Evolutionary conservation across 2,329 filamentous ascomycete species (phyloP).

Genomic region (Cercospora janseana): DNA sequence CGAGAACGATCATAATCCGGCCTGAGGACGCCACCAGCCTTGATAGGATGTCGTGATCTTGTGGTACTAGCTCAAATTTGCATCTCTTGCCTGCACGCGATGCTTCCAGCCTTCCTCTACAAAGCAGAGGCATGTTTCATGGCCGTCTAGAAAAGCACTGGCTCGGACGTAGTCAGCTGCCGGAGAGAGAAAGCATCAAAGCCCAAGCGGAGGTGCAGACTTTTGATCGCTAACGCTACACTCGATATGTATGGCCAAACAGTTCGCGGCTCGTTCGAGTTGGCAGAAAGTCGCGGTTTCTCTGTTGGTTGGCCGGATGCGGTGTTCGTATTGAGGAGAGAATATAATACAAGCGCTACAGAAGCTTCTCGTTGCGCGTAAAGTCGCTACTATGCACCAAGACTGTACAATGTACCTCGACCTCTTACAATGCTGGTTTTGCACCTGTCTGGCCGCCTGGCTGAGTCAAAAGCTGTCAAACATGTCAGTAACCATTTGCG

Average conservation of each 20-base stretch:
- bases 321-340: slow-evolving; percentile 26
- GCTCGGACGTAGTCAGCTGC: too few species aligned
- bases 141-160: too few species aligned
- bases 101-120: too few species aligned
- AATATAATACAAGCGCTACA: slow-evolving; percentile 29
- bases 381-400: slow-evolving; percentile 8
- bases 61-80: too few species aligned
- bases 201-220: too few species aligned
- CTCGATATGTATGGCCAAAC: neutral
- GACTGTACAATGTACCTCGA: slow-evolving; percentile 12
- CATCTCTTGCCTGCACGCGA: too few species aligned
- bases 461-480: slow-evolving; percentile 30
- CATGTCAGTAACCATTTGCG: slow-evolving; percentile 16
- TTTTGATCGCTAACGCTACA: too few species aligned
- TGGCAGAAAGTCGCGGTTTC: neutral
- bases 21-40: too few species aligned
- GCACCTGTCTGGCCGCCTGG: slow-evolving; percentile 25
- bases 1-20: too few species aligned
- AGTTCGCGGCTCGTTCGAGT: neutral
- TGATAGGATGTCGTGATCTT: too few species aligned
- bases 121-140: too few species aligned
- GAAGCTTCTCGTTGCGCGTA: slow-evolving; percentile 12
- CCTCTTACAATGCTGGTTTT: slow-evolving; percentile 29
- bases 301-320: neutral
- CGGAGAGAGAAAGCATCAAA: too few species aligned